These are phyloP conservation scores for Kwoniella dejecticola DNA, from an alignment of 768 basidiomycete genomes.

Conservation along the genomic window DNA sequence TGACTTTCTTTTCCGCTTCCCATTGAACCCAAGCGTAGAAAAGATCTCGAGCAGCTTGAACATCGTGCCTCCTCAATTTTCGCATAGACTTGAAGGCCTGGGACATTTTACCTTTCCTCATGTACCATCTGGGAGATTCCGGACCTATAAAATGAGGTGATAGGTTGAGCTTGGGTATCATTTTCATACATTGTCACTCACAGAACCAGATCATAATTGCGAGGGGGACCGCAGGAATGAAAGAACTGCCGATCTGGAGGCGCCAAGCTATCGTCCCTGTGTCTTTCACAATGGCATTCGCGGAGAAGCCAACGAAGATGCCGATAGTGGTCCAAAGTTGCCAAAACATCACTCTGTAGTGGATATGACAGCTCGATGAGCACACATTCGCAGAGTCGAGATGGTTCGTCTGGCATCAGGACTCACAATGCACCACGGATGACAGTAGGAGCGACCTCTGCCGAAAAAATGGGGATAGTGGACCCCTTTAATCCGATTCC, in stretches of 20 bases:
- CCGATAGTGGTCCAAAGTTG: conserved; percentile 57
- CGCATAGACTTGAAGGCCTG: conserved; percentile 50
- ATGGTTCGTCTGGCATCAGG: too few relatives aligned
- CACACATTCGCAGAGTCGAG: too few relatives aligned
- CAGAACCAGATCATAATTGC: conserved; percentile 41
- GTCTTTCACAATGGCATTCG: conserved; percentile 49
- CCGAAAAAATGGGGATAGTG: conserved; percentile 67
- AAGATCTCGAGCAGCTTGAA: conserved; percentile 57
- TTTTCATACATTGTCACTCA: too few relatives aligned
- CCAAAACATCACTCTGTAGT: conserved; percentile 71
- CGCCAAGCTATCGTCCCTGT: conserved; percentile 53
- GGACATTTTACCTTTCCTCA: conserved; percentile 52
- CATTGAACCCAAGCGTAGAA: conserved; percentile 57
- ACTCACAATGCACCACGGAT: conserved; percentile 88
- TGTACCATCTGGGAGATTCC: conserved; percentile 50
- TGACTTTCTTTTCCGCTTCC: conserved; percentile 16
- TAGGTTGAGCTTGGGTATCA: too few relatives aligned
- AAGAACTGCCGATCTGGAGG: conserved; percentile 52
- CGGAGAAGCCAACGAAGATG: conserved; percentile 52
- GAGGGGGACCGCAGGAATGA: conserved; percentile 29
- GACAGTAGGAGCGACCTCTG: conserved; percentile 73
- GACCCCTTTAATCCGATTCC: conserved; percentile 45
- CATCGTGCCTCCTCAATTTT: conserved; percentile 47
- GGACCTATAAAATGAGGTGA: conserved; percentile 47
- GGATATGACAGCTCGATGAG: too few relatives aligned